Conservation (phyloP, 2,329 filamentous ascomycete species). For the Aureobasidium sp. region DNA sequence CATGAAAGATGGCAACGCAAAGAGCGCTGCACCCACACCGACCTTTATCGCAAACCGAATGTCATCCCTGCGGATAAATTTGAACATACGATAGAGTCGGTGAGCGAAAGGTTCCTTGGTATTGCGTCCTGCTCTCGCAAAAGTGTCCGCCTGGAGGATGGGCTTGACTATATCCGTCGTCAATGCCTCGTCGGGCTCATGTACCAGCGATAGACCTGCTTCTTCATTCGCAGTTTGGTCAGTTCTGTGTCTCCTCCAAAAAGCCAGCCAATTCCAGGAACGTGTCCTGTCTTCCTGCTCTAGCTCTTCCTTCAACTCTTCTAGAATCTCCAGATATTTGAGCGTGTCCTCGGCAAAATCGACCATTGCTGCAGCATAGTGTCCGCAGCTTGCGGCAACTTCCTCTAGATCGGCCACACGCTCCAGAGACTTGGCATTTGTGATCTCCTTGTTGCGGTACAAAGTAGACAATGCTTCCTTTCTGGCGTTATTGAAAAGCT, state of each 20-base stretch:
- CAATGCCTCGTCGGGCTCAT: conserved; percentile 22
- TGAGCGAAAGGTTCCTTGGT: conserved; percentile 16
- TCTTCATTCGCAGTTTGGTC: conserved; percentile 15
- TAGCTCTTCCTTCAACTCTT: conserved; percentile 67
- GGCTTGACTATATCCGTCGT: conserved; percentile 24
- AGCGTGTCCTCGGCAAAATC: conserved; percentile 88
- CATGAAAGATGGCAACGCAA: conserved; percentile 83
- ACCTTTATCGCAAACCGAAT: conserved; percentile 84
- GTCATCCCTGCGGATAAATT: conserved; percentile 56
- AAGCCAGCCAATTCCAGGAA: conserved; percentile 77
- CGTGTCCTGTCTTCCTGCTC: conserved; percentile 55
- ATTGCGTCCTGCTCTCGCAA: conserved; percentile 20
- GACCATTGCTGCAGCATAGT: conserved; percentile 87
- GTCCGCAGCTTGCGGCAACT: conserved; percentile 92
- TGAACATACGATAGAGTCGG: conserved; percentile 46
- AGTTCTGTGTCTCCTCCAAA: conserved; percentile 52
- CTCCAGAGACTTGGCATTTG: conserved; percentile 60
- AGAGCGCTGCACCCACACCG: conserved; percentile 79
- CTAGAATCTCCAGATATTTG: conserved; percentile 72
- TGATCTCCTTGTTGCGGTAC: conserved; percentile 71
- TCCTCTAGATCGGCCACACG: conserved; percentile 93
- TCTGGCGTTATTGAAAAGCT: conserved; percentile 69
- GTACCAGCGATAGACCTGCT: conserved; percentile 9
- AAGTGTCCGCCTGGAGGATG: conserved; percentile 26
- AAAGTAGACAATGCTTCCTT: conserved; percentile 69